Base-by-base conservation (phyloP, 202 grass and related monocot genomes). In the Elaeis oleifera region DNA sequence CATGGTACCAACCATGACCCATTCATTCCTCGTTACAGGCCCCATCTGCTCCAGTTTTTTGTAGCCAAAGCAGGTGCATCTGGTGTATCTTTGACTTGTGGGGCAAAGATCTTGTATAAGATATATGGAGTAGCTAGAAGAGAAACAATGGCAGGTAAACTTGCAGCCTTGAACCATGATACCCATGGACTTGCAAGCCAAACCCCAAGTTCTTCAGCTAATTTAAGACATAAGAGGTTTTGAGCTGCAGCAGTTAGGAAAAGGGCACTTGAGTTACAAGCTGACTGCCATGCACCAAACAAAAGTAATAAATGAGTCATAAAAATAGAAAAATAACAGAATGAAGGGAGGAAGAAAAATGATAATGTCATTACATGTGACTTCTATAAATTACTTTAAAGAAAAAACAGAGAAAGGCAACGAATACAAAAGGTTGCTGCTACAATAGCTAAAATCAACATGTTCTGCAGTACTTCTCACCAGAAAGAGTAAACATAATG, bases 181-280 rank as follows among this genome's bases (percentile, higher is more conserved):
- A 94, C 67, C 94, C 94, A 99, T 64, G 94, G 94, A 81, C 80
- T 92, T 64, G 69, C 56, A 44, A 99, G 74, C 51, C 68, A 54
- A 17, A 99, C 80, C 71, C 88, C 94, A 79, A 99, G 77, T 64
- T 99, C 94, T 71, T 99, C 85, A 60, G 94, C 94, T 56, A 99
- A 56, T 78, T 86, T 99, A 75, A 99, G 84, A 69, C 94, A 99
- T 63, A 92, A 73, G 23, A 99, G 73, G 70, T 99, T 99, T 77
- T 99, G 94, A 79, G 94, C 88, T 68, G 82, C 88, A 67, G 94
- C 85, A 57, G 94, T 99, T 59, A 99, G 79, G 80, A 86, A 99
- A 70, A 99, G 80, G 27, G 84, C 94, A 75, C 88, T 92, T 13
- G 88, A 92, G 56, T 75, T 92, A 68, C 87, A 53, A 80, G 72